Evolutionary conservation across 352 stramenopile genomes (phyloP).

Genomic region (Globisporangium paddicum): DNA sequence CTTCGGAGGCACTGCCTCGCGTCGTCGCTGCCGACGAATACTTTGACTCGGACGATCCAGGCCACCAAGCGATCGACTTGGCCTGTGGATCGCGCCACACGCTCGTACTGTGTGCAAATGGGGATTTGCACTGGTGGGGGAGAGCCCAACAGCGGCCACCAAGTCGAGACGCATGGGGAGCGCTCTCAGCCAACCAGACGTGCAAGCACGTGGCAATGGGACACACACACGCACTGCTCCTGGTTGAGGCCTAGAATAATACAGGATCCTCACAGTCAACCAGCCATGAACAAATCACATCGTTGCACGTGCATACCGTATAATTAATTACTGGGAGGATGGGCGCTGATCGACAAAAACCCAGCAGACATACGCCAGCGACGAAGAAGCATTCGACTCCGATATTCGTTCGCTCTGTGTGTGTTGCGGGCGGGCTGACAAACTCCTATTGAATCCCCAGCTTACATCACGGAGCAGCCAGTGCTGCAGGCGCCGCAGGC

Average conservation of each 20-base stretch:
- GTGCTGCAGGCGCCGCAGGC: slow-evolving; percentile 45
- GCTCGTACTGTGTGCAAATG: slow-evolving; percentile 32
- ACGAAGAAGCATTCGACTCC: neutral
- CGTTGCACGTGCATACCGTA: slow-evolving; percentile 9
- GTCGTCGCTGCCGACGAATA: slow-evolving; percentile 34
- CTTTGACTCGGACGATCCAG: slow-evolving; percentile 18
- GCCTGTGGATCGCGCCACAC: slow-evolving; percentile 52
- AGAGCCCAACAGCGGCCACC: neutral
- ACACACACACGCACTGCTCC: slow-evolving; percentile 23
- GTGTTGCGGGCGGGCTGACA: neutral
- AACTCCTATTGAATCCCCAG: neutral
- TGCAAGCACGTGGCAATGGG: slow-evolving; percentile 18
- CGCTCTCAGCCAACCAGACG: slow-evolving; percentile 4
- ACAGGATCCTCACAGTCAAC: neutral
- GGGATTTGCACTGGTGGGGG: slow-evolving; percentile 56
- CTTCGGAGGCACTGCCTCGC: slow-evolving; percentile 33
- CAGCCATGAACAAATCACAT: neutral
- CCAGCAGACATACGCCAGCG: slow-evolving; percentile 5
- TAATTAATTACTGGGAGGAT: slow-evolving; percentile 12
- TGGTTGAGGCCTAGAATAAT: slow-evolving; percentile 12
- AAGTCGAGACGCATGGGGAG: neutral
- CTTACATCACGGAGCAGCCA: slow-evolving; percentile 64
- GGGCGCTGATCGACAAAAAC: slow-evolving; percentile 8
- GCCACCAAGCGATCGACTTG: slow-evolving; percentile 27
- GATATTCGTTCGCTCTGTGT: neutral